Base-by-base conservation (phyloP, 768 basidiomycete species). In the Tricholoma saponaceum region DNA sequence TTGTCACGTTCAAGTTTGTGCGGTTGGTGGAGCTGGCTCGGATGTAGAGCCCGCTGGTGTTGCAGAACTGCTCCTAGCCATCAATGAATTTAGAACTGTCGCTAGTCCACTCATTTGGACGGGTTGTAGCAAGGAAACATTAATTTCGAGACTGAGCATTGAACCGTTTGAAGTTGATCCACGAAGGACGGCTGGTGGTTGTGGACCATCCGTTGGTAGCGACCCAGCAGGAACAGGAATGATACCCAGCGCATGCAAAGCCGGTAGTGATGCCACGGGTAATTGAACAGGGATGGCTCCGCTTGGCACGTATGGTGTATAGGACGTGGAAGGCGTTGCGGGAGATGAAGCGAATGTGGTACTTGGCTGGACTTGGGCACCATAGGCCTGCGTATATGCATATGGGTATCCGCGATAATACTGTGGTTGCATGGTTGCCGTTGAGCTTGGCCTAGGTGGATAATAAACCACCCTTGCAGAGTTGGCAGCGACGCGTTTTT, bases 21-120 rank as follows among this genome's bases (percentile, higher is more conserved):
- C 8, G 16, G 53, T 16, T n/a, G 53, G 39, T 8, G 25, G 18
- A 18, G 41, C 14, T 30, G 26, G 32, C 14, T 52, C 44, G 13
- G 39, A 26, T 5, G 23, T n/a, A 37, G 39, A 54, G n/a, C 14
- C 22, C 28, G 18, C 14, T 54, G 39, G 18, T 13, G 32, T 25
- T 32, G 37, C 20, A 37, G 56, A 32, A 35, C 59, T 52, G 54
- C 67, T 74, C 61, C 81, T 77, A 25, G 83, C 78, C 78, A 89
- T 85, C 60, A 91, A 69, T 2, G 86, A 83, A 69, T 89, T 90
- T 59, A 92, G 69, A 10, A 92, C 74, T 60, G 86, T 73, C 18
- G 87, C 87, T 61, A 91, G 64, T 13, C 89, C 88, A 66, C 79
- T 88, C 84, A 89, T 86, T 65, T 92, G 90, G n/a, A 82, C 75